A percentile compares a stretch with the other conserved stretches of the same genome.
phyloP scores from a whole-genome alignment of 1,284 basidiomycete genomes.

The Pseudozyma flocculosa region DNA sequence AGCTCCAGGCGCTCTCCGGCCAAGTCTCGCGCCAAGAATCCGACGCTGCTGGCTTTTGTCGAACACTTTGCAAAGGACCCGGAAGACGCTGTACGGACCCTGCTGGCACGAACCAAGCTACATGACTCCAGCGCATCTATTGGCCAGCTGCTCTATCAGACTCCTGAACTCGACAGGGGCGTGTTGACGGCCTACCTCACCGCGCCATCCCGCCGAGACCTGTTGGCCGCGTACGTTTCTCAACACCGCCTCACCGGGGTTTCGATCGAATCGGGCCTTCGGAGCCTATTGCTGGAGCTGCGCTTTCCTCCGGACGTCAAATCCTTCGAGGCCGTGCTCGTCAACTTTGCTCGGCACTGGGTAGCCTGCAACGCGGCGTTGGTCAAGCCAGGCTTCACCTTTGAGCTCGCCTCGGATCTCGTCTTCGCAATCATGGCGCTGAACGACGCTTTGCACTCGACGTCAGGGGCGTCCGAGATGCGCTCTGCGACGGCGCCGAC shows the following conservation, averaged over 20 bases:
- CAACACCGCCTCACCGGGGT: slow-evolving; percentile 80
- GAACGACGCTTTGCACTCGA: slow-evolving; percentile 63
- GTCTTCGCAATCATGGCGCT: slow-evolving; percentile 82
- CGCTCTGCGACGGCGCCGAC: slow-evolving; percentile 11
- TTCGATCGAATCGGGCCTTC: slow-evolving; percentile 82
- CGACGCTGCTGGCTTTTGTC: slow-evolving; percentile 64
- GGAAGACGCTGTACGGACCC: slow-evolving; percentile 46
- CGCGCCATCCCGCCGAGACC: slow-evolving; percentile 67
- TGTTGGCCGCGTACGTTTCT: slow-evolving; percentile 80
- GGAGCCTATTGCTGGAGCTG: slow-evolving; percentile 75
- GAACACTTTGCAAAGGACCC: slow-evolving; percentile 66
- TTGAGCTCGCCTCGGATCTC: slow-evolving; percentile 63
- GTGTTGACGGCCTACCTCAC: slow-evolving; percentile 80
- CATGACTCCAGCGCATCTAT: slow-evolving; percentile 62
- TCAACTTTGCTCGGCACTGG: slow-evolving; percentile 81
- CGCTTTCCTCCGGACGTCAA: slow-evolving; percentile 72
- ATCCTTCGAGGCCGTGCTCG: slow-evolving; percentile 68
- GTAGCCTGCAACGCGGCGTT: slow-evolving; percentile 72
- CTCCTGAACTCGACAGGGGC: slow-evolving; percentile 78
- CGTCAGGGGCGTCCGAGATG: slow-evolving; percentile 16
- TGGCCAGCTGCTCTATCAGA: slow-evolving; percentile 80
- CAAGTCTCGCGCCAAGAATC: slow-evolving; percentile 28
- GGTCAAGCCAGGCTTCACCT: slow-evolving; percentile 39
- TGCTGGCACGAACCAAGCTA: slow-evolving; percentile 44
- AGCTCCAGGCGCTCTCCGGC: slow-evolving; percentile 19